Percentiles rank a stretch among this genome's conserved stretches.
Conservation (phyloP, 2,329 filamentous ascomycete species). For the Fusarium zealandicum region DNA sequence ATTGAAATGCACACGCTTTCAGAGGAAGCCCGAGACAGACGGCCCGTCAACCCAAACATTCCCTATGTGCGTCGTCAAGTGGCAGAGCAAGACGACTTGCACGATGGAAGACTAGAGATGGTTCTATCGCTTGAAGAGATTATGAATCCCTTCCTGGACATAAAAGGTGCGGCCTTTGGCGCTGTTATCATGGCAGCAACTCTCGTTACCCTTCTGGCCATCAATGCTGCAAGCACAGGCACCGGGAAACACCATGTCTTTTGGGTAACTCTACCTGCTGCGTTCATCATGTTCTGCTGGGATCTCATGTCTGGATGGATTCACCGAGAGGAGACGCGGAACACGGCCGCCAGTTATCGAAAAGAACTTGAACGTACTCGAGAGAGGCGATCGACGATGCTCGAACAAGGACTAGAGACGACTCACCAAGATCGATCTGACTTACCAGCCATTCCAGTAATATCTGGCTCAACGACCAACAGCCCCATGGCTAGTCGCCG, state of each 20-base stretch:
- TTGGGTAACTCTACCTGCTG: conserved; percentile 73
- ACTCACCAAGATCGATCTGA: neutral
- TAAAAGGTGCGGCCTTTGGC: conserved; percentile 68
- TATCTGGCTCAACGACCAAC: neutral
- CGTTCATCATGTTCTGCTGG: conserved; percentile 72
- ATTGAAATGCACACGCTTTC: conserved; percentile 75
- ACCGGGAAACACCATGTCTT: conserved; percentile 65
- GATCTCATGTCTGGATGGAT: conserved; percentile 71
- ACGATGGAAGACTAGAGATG: conserved; percentile 57
- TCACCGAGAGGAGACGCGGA: conserved; percentile 66
- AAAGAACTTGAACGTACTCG: conserved; percentile 34
- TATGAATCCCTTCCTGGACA: conserved; percentile 77
- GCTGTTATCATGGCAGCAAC: conserved; percentile 71
- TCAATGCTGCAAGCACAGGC: conserved; percentile 67
- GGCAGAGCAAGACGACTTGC: conserved; percentile 59
- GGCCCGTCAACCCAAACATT: conserved; percentile 76
- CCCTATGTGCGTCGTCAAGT: conserved; percentile 65
- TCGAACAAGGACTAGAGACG: conserved; percentile 7
- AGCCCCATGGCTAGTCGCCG: neutral
- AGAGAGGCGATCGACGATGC: conserved; percentile 4
- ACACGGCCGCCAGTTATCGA: conserved; percentile 65
- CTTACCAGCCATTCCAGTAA: neutral
- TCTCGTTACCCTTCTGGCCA: conserved; percentile 67
- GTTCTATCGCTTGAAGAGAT: conserved; percentile 73
- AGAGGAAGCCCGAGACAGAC: conserved; percentile 59